A percentile compares a stretch with the other conserved stretches of the same genome.
phyloP scores from a whole-genome alignment of 1,284 basidiomycete species.

The Sporisorium graminicola region DNA sequence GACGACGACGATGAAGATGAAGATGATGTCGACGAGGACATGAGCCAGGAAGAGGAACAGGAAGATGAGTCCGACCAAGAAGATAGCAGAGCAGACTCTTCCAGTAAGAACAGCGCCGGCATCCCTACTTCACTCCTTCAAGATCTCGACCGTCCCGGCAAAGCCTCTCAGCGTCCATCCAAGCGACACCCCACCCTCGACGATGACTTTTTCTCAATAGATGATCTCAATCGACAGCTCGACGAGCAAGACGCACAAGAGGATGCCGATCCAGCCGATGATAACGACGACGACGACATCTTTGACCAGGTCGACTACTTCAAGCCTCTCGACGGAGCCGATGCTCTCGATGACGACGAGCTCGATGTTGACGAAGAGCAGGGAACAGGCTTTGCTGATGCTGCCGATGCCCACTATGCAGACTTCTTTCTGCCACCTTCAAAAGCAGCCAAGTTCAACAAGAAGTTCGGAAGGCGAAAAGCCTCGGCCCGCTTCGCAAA shows the following conservation, averaged over 20 bases:
- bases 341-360: constrained; percentile 38
- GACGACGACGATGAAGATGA: constrained; percentile 26
- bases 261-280: constrained; percentile 74
- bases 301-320: constrained; percentile 70
- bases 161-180: constrained; percentile 18
- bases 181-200: constrained; percentile 78
- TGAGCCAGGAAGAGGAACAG: constrained; percentile 30
- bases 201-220: constrained; percentile 92
- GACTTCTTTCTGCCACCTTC: constrained; percentile 75
- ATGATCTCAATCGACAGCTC: constrained; percentile 87
- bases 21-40: constrained; percentile 30
- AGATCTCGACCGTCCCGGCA: constrained; percentile 54
- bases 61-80: constrained; percentile 62
- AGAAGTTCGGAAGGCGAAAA: constrained; percentile 46
- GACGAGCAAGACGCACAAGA: constrained; percentile 80
- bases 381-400: constrained; percentile 19
- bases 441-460: constrained; percentile 50
- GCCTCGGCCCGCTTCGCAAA: constrained; percentile 41
- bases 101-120: constrained; percentile 73
- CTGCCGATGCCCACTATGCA: constrained; percentile 70
- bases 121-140: constrained; percentile 70
- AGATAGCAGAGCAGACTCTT: constrained; percentile 74
- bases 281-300: constrained; percentile 74
- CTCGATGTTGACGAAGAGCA: constrained; percentile 52
- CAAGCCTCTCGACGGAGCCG: constrained; percentile 44